Evolutionary conservation across 192 early-diverging fungal species (phyloP), one percentile per base, ranked within the genome.

Genomic region (Thoreauomyces humboldtii): DNA sequence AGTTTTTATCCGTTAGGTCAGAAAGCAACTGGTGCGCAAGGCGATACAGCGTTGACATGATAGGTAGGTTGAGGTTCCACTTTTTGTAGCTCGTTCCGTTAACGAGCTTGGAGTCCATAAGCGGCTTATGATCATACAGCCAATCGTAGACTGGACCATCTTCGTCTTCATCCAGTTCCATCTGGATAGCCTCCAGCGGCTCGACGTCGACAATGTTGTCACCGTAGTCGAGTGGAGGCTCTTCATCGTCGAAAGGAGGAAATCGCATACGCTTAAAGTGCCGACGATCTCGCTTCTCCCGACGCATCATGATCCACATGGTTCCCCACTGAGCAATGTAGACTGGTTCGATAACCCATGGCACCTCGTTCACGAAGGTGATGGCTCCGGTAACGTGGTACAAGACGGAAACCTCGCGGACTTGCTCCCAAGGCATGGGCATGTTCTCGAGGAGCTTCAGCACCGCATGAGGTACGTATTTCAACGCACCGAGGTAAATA

Each of bases 391-490:
- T 96, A 37, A 98, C 91, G 72, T 99, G 97, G 76, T 99, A 99
- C 27, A 98, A 80, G 21, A 95, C 93, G 5, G 90, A 86, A 12
- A 99, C 95, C 67, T 99, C 95, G 69, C 95, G 88, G 63, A 91
- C 86, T 65, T 97, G 95, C 78, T 98, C 96, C 96, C 96, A 98
- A 0, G 96, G 96, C 97, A 98, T 97, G n/a, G 94, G 97, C 93
- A 99, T 99, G 68, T 97, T 98, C 71, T 99, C 95, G 63, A 99
- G 71, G 61, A 99, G 83, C 74, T 99, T 99, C 24, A 99, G 74
- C 31, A 99, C 94, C 1, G 97, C 95, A 65, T 99, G 97, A 1
- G 97, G 97, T 15, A 99, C 88, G 73, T 98, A 98, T 75, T 99
- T 99, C 25, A 99, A 82, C 14, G 97, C 97, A 35, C 97, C 97